These are phyloP conservation scores for Aspergillus leporis DNA, from an alignment of 495 filamentous ascomycete genomes.

Conservation along the genomic window DNA sequence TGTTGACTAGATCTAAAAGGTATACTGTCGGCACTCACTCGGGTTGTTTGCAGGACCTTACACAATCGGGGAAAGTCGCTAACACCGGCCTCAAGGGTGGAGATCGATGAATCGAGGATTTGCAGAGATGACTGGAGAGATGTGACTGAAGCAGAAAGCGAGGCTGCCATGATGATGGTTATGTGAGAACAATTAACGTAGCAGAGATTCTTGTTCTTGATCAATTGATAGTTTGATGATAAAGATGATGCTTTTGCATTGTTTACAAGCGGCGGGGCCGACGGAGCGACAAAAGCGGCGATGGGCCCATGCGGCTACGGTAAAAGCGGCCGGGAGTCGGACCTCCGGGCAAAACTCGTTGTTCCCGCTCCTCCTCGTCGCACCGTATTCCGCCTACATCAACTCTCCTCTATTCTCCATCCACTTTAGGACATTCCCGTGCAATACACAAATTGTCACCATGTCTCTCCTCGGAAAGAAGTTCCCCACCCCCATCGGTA, in stretches of 20 bases:
- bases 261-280: conserved; percentile 36
- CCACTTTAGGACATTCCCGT: conserved; percentile 22
- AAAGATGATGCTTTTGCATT: conserved; percentile 20
- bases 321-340: conserved; percentile 26
- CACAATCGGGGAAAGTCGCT: conserved; percentile 72
- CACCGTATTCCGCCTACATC: conserved; percentile 31
- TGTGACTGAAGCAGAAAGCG: conserved; percentile 64
- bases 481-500: conserved; percentile 85
- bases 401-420: conserved; percentile 33
- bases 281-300: conserved; percentile 37
- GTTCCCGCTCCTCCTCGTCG: conserved; percentile 24
- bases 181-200: not conserved
- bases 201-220: not conserved
- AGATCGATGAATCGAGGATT: conserved; percentile 73
- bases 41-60: conserved; percentile 68
- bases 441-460: conserved; percentile 35
- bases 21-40: conserved; percentile 43
- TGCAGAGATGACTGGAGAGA: conserved; percentile 70
- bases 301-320: conserved; percentile 12
- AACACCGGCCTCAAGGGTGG: conserved; percentile 69
- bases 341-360: conserved; percentile 44
- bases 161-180: conserved; percentile 40
- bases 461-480: conserved; percentile 91
- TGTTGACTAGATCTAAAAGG: not conserved
- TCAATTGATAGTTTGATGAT: not conserved